Base-by-base conservation (phyloP, 225 moss, liverwort and hornwort species). In the Pseudoscleropodium purum region DNA sequence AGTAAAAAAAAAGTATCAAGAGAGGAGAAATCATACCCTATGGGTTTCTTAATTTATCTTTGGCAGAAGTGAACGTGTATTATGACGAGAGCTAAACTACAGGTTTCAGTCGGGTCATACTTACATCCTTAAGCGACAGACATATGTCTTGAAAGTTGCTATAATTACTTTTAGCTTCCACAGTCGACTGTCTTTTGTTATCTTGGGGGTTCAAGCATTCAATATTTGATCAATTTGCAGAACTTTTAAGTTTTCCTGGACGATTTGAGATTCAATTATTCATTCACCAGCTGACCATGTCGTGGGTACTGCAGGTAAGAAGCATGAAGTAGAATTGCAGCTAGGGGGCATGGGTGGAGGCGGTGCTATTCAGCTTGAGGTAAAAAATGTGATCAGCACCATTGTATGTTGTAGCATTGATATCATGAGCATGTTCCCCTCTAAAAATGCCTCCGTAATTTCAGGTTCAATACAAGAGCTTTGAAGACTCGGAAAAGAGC, bases 321-420 rank as follows among this genome's bases (percentile, higher is more conserved):
- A 87, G 85, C 96, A 97, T 89, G 90, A 93, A 84, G 88, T 97
- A 87, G 91, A 96, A 76, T 60, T 98, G 88, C 67, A 91, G 76
- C 92, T 98, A 37, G 95, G 92, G 89, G 98, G 98, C 60, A 94
- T 95, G 92, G 98, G 98, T 88, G 95, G 95, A 85, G 98, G 97
- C 83, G 98, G 95, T 79, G 69, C 88, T 72, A 51, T 98, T 87
- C 91, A 94, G 72, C 81, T 98, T 57, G 94, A 97, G 95, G 96
- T 97, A 93, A 87, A 52, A 41, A 52, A 57, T 78, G 49, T 57
- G 75, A 75, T 41, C 84, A 84, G 39, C 57, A 15, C 59, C 21
- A 72, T 49, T 41, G 47, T 82, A 77, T 81, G n/a, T 68, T 63
- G 43, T 72, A 60, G 51, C 37, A 78, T 65, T 36, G 11, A 30